Evolutionary conservation across 2,329 filamentous ascomycete species (phyloP), one percentile per base, ranked within the genome.

Genomic region (Botryotinia convoluta): DNA sequence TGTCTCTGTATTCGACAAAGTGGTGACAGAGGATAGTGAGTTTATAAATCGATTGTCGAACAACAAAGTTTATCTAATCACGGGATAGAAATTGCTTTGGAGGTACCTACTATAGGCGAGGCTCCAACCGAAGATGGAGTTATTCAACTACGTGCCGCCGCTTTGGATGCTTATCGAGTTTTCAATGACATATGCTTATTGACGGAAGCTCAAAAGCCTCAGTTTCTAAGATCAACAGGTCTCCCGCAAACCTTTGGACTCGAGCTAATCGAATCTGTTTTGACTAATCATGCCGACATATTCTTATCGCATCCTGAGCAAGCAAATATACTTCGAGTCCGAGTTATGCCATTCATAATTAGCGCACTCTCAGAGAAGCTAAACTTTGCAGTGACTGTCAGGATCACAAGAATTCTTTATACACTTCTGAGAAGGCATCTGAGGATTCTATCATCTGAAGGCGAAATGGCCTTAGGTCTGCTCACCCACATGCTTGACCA

Each of bases 1-100:
- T 12, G 93, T 96, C 45, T 92, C 93, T 0, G 92, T 97, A 0
- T 98, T 98, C 82, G 96, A 98, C 81, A 96, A 97, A 81, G 94
- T 98, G 2, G 88, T 91, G 0, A 84, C 85, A 9, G 94, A 98
- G 84, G 94, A 98, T 81, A 91, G 91, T 92, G 83, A 81, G 89
- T 86, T 20, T 67, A 63, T 42, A 35, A 4, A 32, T 32, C n/a
- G 18, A 42, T 42, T 57, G 0, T 12, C 20, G 9, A 69, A 5
- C 18, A 35, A 20, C 9, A 35, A 16, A 32, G 18, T 20, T 70
- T 7, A 51, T 74, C 73, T 78, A 74, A 79, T 42, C 39, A 29
- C 4, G 62, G 22, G 42, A 80, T 71, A 76, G 80, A 79, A 74
- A 78, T 79, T 59, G 76, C 77, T 20, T 81, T 86, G 5, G 87